Evolutionary conservation across 805 yeast species (phyloP), one percentile per base, ranked within the genome.

Genomic region (Jamesozyma lodderae): DNA sequence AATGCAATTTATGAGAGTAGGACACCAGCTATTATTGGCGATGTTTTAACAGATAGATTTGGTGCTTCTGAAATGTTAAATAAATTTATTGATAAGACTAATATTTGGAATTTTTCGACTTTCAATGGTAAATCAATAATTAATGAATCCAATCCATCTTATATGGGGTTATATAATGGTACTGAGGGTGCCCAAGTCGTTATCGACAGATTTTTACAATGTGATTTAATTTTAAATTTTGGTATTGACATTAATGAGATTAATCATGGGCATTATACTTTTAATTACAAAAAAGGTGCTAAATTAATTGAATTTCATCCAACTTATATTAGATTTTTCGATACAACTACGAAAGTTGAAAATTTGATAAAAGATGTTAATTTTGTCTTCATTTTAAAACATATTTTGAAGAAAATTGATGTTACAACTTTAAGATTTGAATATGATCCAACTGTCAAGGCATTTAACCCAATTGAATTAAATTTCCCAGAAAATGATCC

Each of bases 121-220:
- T 67, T 72, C 36, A 74, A 73, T 73, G 94, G 87, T 13, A 81
- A 86, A 57, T 78, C 84, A 7, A 60, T 75, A 18, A 60, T 87
- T 29, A 79, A 87, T 60, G 96, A 87, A 62, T 60, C 75, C n/a
- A 64, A 69, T 42, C 64, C 70, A 6, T 66, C 70, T 33, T 87
- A 72, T 53, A 68, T 77, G 43, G 96, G 95, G 27, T 76, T 73
- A 26, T 88, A 81, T 56, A 74, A 70, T 45, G 95, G 95, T 24
- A 55, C 55, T 24, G 70, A 69, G 38, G 73, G 82, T 2, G 60
- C 62, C 22, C 61, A 60, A 13, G 70, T 72, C 18, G 72, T 77
- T 21, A 61, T 64, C 29, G 61, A 67, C 33, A 70, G 65, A 45
- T 73, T 70, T 38, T 68, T 72, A 35, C 42, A 67, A 3, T 69